Percentiles rank a stretch among this genome's conserved stretches.
Evolutionary conservation across 116 monocot genomes (phyloP).

Genomic region (Papilionanthe hybrid): DNA sequence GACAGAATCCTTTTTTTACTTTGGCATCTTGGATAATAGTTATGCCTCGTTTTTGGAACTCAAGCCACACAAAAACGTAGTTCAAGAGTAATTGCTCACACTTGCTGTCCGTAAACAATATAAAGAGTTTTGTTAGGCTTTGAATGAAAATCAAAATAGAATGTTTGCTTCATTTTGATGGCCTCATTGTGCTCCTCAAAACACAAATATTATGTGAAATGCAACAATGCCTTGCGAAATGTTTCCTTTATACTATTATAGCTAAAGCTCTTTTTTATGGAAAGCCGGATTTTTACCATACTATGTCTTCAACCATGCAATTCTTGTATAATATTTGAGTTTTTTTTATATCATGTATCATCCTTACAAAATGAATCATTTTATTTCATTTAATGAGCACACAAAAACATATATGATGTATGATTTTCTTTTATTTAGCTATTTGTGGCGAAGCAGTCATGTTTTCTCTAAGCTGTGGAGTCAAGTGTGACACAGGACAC

Average conservation of each 20-base stretch:
- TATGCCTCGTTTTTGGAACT: too few species aligned
- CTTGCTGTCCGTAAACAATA: too few species aligned
- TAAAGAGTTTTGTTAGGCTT: too few species aligned
- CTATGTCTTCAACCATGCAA: neutral
- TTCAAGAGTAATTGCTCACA: too few species aligned
- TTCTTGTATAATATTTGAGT: neutral
- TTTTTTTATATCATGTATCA: neutral
- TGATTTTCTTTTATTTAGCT: neutral
- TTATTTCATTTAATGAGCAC: too few species aligned
- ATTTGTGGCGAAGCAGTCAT: neutral
- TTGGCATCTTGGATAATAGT: too few species aligned
- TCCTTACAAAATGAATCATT: too few species aligned
- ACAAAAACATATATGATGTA: neutral
- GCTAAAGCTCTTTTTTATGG: neutral
- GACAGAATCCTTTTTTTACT: too few species aligned
- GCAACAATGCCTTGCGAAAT: neutral
- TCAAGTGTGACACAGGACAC: neutral
- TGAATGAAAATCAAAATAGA: too few species aligned
- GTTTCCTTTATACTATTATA: neutral
- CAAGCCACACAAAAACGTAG: too few species aligned
- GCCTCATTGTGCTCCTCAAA: too few species aligned
- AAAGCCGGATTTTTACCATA: neutral
- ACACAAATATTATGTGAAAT: neutral
- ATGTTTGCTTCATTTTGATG: too few species aligned
- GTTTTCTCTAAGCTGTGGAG: neutral